Evolutionary conservation across 306 rosid species (phyloP).

Genomic region (Albizia julibrissin): DNA sequence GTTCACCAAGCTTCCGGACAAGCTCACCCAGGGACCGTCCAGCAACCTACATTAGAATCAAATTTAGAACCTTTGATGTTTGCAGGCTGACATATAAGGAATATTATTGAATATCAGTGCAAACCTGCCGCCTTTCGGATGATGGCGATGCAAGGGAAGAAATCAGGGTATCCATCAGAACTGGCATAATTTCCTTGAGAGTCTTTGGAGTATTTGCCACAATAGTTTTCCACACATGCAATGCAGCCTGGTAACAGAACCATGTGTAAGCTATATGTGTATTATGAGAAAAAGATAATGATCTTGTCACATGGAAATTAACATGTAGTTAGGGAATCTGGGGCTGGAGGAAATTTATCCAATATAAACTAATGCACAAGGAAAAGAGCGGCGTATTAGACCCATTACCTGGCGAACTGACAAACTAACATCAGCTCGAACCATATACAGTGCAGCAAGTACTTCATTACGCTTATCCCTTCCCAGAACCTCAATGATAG

Average conservation of each 20-base stretch:
- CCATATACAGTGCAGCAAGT: slow-evolving; percentile 97
- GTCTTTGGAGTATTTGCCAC: slow-evolving; percentile 98
- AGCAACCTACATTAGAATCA: slow-evolving; percentile 71
- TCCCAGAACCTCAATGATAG: slow-evolving; percentile 93
- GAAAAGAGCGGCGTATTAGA: not conserved
- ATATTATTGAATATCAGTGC: slow-evolving; percentile 23
- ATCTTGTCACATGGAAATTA: not conserved
- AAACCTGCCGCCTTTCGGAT: slow-evolving; percentile 94
- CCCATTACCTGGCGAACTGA: slow-evolving; percentile 94
- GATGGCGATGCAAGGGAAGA: slow-evolving; percentile 93
- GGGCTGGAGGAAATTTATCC: not conserved
- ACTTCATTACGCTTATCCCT: slow-evolving; percentile 87
- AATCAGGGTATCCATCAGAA: slow-evolving; percentile 92
- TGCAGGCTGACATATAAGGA: not conserved
- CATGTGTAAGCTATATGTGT: not conserved
- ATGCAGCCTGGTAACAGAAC: slow-evolving; percentile 71
- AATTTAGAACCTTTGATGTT: slow-evolving; percentile 10
- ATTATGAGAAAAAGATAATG: not conserved
- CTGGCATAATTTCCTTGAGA: slow-evolving; percentile 93
- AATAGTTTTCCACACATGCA: slow-evolving; percentile 98
- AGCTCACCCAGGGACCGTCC: slow-evolving; percentile 97
- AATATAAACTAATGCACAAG: not conserved
- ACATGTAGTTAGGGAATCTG: not conserved
- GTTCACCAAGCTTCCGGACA: slow-evolving; percentile 97
- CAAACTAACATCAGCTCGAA: slow-evolving; percentile 91